Evolutionary conservation across 208 protist genomes (phyloP), one percentile per base, ranked within the genome.

Genomic region (Leptomonas seymouri): DNA sequence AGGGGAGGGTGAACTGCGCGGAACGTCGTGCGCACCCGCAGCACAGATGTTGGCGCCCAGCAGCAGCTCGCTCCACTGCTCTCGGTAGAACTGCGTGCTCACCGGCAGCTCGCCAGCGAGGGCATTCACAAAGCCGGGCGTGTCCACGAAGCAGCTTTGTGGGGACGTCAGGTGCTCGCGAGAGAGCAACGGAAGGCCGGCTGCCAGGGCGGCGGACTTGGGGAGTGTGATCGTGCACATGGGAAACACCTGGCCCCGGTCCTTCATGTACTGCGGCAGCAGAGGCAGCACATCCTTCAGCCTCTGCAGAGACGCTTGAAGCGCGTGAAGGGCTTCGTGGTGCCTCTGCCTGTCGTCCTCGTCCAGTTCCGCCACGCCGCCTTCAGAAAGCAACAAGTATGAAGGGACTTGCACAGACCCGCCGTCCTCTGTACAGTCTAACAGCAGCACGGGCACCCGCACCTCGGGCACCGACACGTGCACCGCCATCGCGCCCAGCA

Each of bases 401-500:
- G 34, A n/a, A 1, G 62, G 63, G 46, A 27, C 16, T 6, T 28
- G 7, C 14, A 30, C 30, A 9, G 2, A 11, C 0, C 2, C 55
- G 39, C 16, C 30, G 16, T n/a, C 9, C 28, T 30, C 8, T 11
- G 46, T 12, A 20, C 30, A 7, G 15, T 18, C 7, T 18, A 65
- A 8, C 31, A 65, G 45, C 28, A 31, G 34, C 46, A 70, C 63
- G 6, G 57, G 51, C 48, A 44, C 49, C 28, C 9, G 30, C 7
- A 46, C 27, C 34, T 76, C 71, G 0, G 27, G 55, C 39, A 56
- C 27, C 14, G 56, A 6, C 39, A 76, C 36, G 20, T 61, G 46
- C 15, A 66, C 48, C 8, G 63, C 57, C 9, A 66, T 39, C n/a
- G 63, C 56, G 25, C 61, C 34, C 27, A 76, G 65, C 21, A 76